Evolutionary conservation across 2,329 filamentous ascomycete species (phyloP), one percentile per base, ranked within the genome.

Genomic region (Colletotrichum lini): DNA sequence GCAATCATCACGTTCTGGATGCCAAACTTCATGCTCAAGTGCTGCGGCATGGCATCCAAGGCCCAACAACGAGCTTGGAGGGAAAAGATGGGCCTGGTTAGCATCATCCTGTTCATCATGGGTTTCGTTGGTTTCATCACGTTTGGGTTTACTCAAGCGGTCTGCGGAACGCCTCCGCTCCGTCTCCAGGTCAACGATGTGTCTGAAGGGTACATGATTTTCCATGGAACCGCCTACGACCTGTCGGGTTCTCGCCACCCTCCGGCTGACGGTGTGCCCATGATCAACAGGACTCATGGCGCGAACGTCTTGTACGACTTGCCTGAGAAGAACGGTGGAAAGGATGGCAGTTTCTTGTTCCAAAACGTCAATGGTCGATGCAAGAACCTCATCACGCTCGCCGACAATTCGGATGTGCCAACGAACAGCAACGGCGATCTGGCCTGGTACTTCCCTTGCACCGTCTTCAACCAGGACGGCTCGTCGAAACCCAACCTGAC

Each of bases 361-460:
- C 96, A 99, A 80, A 97, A 98, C 75, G 96, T 99, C 81, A 99
- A 99, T 77, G 97, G 96, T 58, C 93, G 93, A 73, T 99, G 96
- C 88, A 99, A 98, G 84, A 93, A 89, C 12, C 83, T 98, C 67
- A 98, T 99, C 79, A 97, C 90, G 0, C 82, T 87, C 9, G 89
- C 92, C 1, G 79, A 87, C 1, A 86, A 86, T 66, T 97, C 95
- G 0, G 92, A 94, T 76, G 91, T 99, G 10, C 94, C 95, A 1
- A 93, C 92, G 7, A 92, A 97, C 79, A 82, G 81, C 35, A 83
- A 91, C 63, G 90, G 91, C 13, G 84, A 97, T 68, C 84, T 99
- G 73, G 96, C 92, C 2, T 99, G 96, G 96, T 99, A 99, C 80
- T 98, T 98, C 79, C 96, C 96, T 3, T 99, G 96, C 86, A 92